Percentiles rank a stretch among this genome's conserved stretches.
Evolutionary conservation across 257 asterid genomes (phyloP).

Genomic region (Capsicum pubescens): DNA sequence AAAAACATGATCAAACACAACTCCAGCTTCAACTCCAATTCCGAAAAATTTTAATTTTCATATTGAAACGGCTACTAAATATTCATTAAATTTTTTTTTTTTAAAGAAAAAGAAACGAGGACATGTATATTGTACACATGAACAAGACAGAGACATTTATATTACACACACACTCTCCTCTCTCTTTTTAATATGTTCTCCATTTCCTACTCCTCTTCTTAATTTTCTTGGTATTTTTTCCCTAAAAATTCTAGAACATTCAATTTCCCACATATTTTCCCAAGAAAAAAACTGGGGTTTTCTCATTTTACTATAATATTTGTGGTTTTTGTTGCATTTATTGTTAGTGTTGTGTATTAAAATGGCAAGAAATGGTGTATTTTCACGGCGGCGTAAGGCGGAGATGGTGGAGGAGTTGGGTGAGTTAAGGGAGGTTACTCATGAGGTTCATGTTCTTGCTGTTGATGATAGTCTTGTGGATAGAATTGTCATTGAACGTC

Average conservation of each 20-base stretch:
- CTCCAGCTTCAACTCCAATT: too few relatives aligned
- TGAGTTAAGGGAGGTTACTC: conserved; percentile 36
- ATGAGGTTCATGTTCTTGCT: conserved; percentile 71
- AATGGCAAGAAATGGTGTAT: conserved; percentile 60
- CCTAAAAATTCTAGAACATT: too few relatives aligned
- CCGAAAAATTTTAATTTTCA: too few relatives aligned
- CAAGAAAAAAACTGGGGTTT: neutral
- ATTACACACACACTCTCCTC: conserved; percentile 22
- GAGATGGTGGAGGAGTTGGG: conserved; percentile 44
- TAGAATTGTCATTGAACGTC: conserved; percentile 63
- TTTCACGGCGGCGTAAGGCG: conserved; percentile 57
- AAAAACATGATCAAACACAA: too few relatives aligned
- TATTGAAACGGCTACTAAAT: too few relatives aligned
- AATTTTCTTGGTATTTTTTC: neutral
- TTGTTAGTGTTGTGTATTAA: neutral
- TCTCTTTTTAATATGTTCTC: neutral
- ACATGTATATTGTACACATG: conserved; percentile 25
- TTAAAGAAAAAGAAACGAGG: conserved; percentile 24
- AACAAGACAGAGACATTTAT: conserved; percentile 17
- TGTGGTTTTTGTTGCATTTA: neutral
- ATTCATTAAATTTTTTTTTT: too few relatives aligned
- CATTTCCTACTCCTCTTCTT: neutral
- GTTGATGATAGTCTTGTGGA: conserved; percentile 75
- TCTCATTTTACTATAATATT: neutral
- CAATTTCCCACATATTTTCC: neutral